A percentile compares a stretch with the other conserved stretches of the same genome.
Conservation (phyloP, 768 basidiomycete genomes). For the Porphyrellus cyaneotinctus region DNA sequence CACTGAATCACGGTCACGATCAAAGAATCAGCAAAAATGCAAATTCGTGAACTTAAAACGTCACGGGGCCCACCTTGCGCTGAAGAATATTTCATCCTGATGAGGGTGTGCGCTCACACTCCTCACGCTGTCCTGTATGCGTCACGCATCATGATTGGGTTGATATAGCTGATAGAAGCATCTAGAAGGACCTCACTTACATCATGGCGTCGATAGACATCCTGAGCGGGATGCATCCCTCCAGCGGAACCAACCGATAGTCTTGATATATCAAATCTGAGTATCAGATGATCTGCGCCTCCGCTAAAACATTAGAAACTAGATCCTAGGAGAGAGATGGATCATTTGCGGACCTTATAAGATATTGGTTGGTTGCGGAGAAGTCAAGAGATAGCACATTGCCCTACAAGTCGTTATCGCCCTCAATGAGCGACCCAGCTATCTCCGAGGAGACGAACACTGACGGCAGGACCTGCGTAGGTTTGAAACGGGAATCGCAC, state of each 20-base stretch:
- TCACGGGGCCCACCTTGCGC: constrained; percentile 50
- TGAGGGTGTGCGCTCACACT: constrained; percentile 61
- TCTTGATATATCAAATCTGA: constrained; percentile 51
- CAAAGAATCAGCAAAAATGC: constrained; percentile 12
- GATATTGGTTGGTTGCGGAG: constrained; percentile 58
- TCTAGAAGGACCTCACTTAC: constrained; percentile 17
- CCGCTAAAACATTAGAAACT: constrained; percentile 37
- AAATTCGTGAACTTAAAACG: constrained; percentile 12
- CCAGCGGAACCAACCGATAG: constrained; percentile 20
- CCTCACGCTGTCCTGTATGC: constrained; percentile 59
- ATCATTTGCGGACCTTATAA: constrained; percentile 54
- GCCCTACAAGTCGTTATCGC: constrained; percentile 39
- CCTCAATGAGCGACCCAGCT: constrained; percentile 6
- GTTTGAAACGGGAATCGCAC: constrained; percentile 39
- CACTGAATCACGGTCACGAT: constrained; percentile 39
- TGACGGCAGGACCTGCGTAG: constrained; percentile 43
- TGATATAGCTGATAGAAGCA: constrained; percentile 20
- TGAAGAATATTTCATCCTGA: constrained; percentile 65
- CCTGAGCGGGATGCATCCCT: constrained; percentile 16
- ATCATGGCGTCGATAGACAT: constrained; percentile 32
- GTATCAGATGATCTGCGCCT: constrained; percentile 48
- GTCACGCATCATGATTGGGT: constrained; percentile 11
- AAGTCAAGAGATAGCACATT: constrained; percentile 72
- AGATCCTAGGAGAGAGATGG: constrained; percentile 10
- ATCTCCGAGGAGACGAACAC: constrained; percentile 28